phyloP scores from a whole-genome alignment of 2,329 filamentous ascomycete genomes.

The Colletotrichum melonis region DNA sequence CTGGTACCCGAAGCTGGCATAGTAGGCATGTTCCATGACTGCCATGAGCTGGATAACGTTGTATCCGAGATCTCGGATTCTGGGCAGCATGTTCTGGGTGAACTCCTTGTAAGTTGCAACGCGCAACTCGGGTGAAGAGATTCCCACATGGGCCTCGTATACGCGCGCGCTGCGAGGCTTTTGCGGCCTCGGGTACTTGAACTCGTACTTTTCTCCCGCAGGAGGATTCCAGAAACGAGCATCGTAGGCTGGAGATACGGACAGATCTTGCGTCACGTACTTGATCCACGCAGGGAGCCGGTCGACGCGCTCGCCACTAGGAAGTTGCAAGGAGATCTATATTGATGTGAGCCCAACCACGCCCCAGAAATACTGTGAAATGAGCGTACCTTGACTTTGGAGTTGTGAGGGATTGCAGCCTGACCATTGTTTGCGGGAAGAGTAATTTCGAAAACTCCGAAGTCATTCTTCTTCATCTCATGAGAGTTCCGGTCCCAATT shows the following conservation, averaged over 20 bases:
- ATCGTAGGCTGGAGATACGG: slow-evolving; percentile 91
- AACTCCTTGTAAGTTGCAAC: slow-evolving; percentile 98
- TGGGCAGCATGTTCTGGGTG: slow-evolving; percentile 88
- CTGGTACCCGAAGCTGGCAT: slow-evolving; percentile 98
- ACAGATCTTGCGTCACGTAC: slow-evolving; percentile 93
- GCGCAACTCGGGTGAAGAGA: slow-evolving; percentile 88
- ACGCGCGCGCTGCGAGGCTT: slow-evolving; percentile 90
- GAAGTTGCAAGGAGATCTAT: slow-evolving; percentile 85
- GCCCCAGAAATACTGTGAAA: not conserved
- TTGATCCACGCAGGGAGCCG: slow-evolving; percentile 97
- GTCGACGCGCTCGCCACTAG: slow-evolving; percentile 84
- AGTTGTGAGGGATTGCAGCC: slow-evolving; percentile 88
- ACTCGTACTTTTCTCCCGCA: slow-evolving; percentile 77
- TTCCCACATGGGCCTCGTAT: slow-evolving; percentile 98
- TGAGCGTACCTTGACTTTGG: slow-evolving; percentile 86
- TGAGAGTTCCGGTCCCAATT: slow-evolving; percentile 87
- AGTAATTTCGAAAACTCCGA: slow-evolving; percentile 87
- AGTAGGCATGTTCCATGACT: slow-evolving; percentile 99
- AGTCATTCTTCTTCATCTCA: slow-evolving; percentile 87
- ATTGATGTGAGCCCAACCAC: not conserved
- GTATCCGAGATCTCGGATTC: slow-evolving; percentile 91
- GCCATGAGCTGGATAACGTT: slow-evolving; percentile 99
- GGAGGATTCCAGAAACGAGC: slow-evolving; percentile 98
- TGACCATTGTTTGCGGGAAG: slow-evolving; percentile 79
- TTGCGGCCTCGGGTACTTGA: slow-evolving; percentile 84